Base-by-base conservation (phyloP, 1,284 basidiomycete genomes). In the Leucoagaricus sp. region DNA sequence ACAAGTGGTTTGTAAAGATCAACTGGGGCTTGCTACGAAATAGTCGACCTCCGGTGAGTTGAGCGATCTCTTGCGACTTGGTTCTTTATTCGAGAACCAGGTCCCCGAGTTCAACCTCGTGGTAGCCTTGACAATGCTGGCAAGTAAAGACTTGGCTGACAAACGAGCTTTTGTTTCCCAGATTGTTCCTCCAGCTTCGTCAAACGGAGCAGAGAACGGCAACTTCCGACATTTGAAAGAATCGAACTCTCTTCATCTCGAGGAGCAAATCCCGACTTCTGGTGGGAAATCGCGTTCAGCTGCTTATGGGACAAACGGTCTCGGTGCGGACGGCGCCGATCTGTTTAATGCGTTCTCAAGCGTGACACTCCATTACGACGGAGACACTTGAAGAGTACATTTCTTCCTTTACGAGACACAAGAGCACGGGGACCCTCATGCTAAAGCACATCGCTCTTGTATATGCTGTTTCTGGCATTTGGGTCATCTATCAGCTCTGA, bases 21-120 rank as follows among this genome's bases (percentile, higher is more conserved):
- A 96, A 94, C 73, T 99, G 96, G 97, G 97, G 96, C 25, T 79
- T 99, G 61, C 75, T 99, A 69, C 84, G 97, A 63, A 91, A 99
- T 75, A 89, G 87, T 67, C 89, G 88, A 66, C 97, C 96, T 55
- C 96, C 97, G 71, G 95, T 94, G 73, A 67, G 88, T 83, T 19
- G 49, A 29, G 31, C 23, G 31, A 23, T 12, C 53, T 33, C 49
- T 57, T 52, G 48, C 36, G 38, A 55, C 36, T 47, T 29, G 41
- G 19, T 12, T 33, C 31, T 31, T 21, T 36, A 29, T 34, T 21
- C 26, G 33, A 25, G 28, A 38, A 42, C 50, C 46, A 47, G 40
- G 28, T 48, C 34, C 29, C 33, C 21, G 34, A 55, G 31, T 29
- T 17, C 36, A 6, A 6, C 36, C 49, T 34, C 25, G 58, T 25